Percentiles rank a stretch among this genome's conserved stretches.
Conservation (phyloP, 140 eudicot genomes). For the Oenanthe javanica region DNA sequence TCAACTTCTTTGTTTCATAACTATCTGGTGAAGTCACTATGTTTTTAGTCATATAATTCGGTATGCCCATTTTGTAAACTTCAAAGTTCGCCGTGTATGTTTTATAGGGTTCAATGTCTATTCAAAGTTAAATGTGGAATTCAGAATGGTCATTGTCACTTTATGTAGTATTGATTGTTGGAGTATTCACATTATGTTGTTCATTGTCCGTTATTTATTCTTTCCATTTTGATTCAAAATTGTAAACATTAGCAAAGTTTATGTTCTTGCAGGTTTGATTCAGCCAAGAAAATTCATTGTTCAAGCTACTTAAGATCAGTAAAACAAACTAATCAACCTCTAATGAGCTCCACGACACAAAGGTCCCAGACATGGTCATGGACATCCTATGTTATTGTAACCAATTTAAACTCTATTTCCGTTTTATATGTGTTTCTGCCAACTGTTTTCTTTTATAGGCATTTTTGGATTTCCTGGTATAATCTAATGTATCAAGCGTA, state of each 20-base stretch:
- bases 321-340: constrained; percentile 17
- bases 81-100: background rate
- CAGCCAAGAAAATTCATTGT: constrained; percentile 39
- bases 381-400: constrained; percentile 47
- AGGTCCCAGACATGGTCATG: constrained; percentile 31
- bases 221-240: background rate
- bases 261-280: constrained; percentile 32
- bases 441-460: background rate
- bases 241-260: constrained; percentile 1
- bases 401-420: constrained; percentile 18
- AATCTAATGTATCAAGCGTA: background rate
- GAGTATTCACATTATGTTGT: background rate
- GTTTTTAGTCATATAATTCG: background rate
- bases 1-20: background rate
- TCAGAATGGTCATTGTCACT: background rate
- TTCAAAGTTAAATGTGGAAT: background rate
- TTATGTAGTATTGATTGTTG: background rate
- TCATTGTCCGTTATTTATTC: background rate
- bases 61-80: background rate
- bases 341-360: constrained; percentile 16
- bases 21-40: background rate
- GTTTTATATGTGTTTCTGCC: background rate
- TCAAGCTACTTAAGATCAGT: constrained; percentile 42
- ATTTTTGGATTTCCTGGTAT: constrained; percentile 1
- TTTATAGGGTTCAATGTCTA: background rate